Evolutionary conservation across 1,139 yeast species (phyloP).

Genomic region (Blastobotrys malaysiensis): DNA sequence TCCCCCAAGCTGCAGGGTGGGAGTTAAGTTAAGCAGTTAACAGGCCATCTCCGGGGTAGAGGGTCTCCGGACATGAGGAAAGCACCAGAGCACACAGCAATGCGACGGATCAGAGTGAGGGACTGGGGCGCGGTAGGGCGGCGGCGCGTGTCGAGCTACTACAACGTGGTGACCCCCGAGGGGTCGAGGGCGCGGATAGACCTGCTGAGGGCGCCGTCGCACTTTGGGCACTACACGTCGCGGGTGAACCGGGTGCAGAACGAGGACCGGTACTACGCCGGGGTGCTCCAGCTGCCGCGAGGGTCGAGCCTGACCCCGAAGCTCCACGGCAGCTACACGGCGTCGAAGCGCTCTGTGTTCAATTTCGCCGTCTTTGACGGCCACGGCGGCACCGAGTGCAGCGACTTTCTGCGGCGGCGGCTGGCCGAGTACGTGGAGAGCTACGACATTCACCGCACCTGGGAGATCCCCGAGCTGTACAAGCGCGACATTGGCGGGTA

Average conservation of each 20-base stretch:
- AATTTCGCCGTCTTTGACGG: constrained; percentile 83
- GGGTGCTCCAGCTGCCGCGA: constrained; percentile 45
- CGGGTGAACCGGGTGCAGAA: constrained; percentile 73
- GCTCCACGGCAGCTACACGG: constrained; percentile 13
- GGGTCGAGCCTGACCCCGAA: constrained; percentile 34
- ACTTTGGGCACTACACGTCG: constrained; percentile 73
- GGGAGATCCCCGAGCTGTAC: constrained; percentile 47
- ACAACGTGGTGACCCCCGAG: constrained; percentile 1
- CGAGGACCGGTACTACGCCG: constrained; percentile 72
- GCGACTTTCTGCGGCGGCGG: constrained; percentile 50
- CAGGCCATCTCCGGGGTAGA: background rate
- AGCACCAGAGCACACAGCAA: background rate
- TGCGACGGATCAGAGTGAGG: background rate
- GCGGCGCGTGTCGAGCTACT: background rate
- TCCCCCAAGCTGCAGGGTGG: background rate
- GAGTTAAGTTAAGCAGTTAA: background rate
- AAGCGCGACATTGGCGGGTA: constrained; percentile 68
- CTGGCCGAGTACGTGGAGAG: constrained; percentile 55
- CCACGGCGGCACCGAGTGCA: constrained; percentile 82
- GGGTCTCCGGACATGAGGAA: too few species aligned
- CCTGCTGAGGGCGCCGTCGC: constrained; percentile 62
- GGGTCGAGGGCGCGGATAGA: constrained; percentile 40
- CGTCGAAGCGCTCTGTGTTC: constrained; percentile 41
- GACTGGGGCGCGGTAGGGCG: background rate
- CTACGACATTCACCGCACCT: constrained; percentile 34